A percentile compares a stretch with the other conserved stretches of the same genome.
phyloP scores from a whole-genome alignment of 305 asterid species.

The Fraxinus nigra region DNA sequence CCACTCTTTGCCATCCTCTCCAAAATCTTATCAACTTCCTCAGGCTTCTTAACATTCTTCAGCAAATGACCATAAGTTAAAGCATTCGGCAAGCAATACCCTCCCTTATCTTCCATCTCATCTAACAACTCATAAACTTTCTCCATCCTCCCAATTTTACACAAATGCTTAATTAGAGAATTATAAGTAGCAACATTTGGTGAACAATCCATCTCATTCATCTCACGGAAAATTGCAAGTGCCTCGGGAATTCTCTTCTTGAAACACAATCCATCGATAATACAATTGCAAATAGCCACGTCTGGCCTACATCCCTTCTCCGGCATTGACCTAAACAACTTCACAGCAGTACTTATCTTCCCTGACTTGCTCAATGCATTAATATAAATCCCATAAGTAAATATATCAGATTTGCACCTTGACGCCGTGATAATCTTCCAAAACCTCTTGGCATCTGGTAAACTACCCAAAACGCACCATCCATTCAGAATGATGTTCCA shows the following conservation, averaged over 20 bases:
- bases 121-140: slow-evolving; percentile 53
- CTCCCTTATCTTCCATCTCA: slow-evolving; percentile 56
- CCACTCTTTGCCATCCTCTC: slow-evolving; percentile 54
- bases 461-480: slow-evolving; percentile 76
- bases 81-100: slow-evolving; percentile 46
- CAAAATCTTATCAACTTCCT: slow-evolving; percentile 53
- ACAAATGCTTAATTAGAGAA: slow-evolving; percentile 60
- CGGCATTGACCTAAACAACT: slow-evolving; percentile 69
- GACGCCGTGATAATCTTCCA: slow-evolving; percentile 67
- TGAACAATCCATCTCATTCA: slow-evolving; percentile 44
- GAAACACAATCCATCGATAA: slow-evolving; percentile 78
- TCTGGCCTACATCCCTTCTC: slow-evolving; percentile 58
- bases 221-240: slow-evolving; percentile 47
- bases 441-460: slow-evolving; percentile 72
- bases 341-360: slow-evolving; percentile 50
- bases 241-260: slow-evolving; percentile 86
- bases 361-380: slow-evolving; percentile 64
- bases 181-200: slow-evolving; percentile 66
- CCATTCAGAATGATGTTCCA: slow-evolving; percentile 77
- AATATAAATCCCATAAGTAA: slow-evolving; percentile 60
- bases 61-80: slow-evolving; percentile 53
- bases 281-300: slow-evolving; percentile 60
- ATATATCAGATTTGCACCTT: slow-evolving; percentile 51
- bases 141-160: slow-evolving; percentile 62
- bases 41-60: slow-evolving; percentile 42